Evolutionary conservation across 2,329 filamentous ascomycete species (phyloP).

Genomic region (Neopestalotiopsis rosae): DNA sequence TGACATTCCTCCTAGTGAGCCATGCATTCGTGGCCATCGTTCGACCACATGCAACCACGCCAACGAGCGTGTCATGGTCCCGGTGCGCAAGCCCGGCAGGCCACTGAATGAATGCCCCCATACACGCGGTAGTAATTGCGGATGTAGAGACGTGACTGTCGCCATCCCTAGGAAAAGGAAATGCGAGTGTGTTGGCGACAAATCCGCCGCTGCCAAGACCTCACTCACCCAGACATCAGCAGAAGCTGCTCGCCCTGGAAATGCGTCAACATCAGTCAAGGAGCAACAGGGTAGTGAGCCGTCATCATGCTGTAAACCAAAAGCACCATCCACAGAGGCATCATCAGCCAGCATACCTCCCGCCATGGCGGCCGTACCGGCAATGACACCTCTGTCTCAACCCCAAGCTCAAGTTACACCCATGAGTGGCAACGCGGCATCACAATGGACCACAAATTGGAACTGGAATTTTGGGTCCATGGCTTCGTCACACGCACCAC

Average conservation of each 20-base stretch:
- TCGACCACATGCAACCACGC: slow-evolving; percentile 20
- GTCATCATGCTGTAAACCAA: slow-evolving; percentile 2
- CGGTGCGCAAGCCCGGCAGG: slow-evolving; percentile 19
- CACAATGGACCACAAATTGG: slow-evolving; percentile 11
- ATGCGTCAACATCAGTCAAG: neutral
- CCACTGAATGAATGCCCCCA: slow-evolving; percentile 19
- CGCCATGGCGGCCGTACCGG: neutral
- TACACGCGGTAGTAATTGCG: slow-evolving; percentile 10
- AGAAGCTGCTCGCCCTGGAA: neutral
- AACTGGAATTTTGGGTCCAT: slow-evolving; percentile 3
- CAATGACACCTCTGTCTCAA: neutral
- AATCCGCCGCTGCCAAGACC: neutral
- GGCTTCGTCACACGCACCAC: neutral
- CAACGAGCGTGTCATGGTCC: slow-evolving; percentile 18
- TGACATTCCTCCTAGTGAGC: slow-evolving; percentile 13
- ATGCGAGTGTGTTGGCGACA: slow-evolving; percentile 10
- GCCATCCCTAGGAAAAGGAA: slow-evolving; percentile 19
- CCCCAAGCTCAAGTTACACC: neutral
- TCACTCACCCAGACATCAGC: neutral
- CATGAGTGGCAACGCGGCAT: neutral
- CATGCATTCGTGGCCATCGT: slow-evolving; percentile 20
- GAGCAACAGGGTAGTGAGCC: neutral
- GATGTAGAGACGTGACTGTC: slow-evolving; percentile 16
- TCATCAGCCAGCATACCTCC: neutral
- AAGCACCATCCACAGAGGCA: neutral